phyloP scores from a whole-genome alignment of 805 yeast species.

The Myxozyma lipomycoides region DNA sequence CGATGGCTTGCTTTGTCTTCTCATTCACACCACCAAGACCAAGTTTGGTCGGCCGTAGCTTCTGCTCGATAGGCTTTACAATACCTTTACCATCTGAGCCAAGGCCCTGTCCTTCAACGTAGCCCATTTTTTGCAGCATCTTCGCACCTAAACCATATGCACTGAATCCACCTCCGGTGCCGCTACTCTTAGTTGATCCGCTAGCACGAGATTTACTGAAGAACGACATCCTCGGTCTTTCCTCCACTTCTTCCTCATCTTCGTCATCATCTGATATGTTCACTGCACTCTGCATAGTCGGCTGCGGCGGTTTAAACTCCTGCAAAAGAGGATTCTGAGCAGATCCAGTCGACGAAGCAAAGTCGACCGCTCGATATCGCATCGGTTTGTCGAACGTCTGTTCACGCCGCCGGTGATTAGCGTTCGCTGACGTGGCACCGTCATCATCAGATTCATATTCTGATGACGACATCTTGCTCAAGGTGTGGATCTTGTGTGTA shows the following conservation, averaged over 20 bases:
- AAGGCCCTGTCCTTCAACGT: slow-evolving; percentile 76
- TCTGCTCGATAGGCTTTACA: slow-evolving; percentile 70
- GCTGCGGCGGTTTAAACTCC: neutral
- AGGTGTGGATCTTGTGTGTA: neutral
- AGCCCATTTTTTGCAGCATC: slow-evolving; percentile 81
- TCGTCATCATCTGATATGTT: neutral
- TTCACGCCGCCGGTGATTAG: slow-evolving; percentile 6
- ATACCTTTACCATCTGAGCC: slow-evolving; percentile 74
- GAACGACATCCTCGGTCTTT: neutral
- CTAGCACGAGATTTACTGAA: neutral
- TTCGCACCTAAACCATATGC: slow-evolving; percentile 73
- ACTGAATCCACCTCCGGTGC: neutral
- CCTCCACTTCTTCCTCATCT: neutral
- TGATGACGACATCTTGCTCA: slow-evolving; percentile 7
- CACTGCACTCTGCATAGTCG: neutral
- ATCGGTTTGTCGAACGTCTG: slow-evolving; percentile 10
- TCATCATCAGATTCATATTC: slow-evolving; percentile 18
- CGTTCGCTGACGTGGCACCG: neutral
- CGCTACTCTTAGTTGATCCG: neutral
- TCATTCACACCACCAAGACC: slow-evolving; percentile 69
- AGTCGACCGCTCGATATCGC: slow-evolving; percentile 23
- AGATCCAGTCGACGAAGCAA: slow-evolving; percentile 14
- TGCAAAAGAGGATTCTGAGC: slow-evolving; percentile 15
- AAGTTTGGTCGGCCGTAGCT: slow-evolving; percentile 57
- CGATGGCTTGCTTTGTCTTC: slow-evolving; percentile 32